A percentile compares a stretch with the other conserved stretches of the same genome.
phyloP scores from a whole-genome alignment of 331 rosid species.

The Prunus yedoensis region DNA sequence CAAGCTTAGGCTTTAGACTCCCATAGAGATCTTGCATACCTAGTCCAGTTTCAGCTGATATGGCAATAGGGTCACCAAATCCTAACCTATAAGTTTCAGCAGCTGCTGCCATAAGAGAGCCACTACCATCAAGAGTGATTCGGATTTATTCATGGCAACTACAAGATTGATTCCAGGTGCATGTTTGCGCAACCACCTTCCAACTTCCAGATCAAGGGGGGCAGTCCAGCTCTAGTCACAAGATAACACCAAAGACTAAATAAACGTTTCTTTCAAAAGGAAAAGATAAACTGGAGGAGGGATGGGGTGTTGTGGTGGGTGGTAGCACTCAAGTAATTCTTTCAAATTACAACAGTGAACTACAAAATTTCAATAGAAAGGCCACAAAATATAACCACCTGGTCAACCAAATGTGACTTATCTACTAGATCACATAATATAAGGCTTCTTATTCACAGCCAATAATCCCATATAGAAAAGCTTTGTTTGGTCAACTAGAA shows the following conservation, averaged over 20 bases:
- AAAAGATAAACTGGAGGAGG: neutral
- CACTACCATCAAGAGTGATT: slow-evolving; percentile 60
- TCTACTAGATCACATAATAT: neutral
- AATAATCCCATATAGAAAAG: neutral
- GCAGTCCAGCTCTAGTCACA: slow-evolving; percentile 50
- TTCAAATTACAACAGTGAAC: slow-evolving; percentile 1
- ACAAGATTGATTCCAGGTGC: slow-evolving; percentile 42
- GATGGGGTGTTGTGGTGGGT: neutral
- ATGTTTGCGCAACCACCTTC: slow-evolving; percentile 57
- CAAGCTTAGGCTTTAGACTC: slow-evolving; percentile 65
- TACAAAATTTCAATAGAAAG: neutral
- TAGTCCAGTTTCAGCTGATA: slow-evolving; percentile 96
- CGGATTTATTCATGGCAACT: slow-evolving; percentile 67
- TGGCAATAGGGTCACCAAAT: slow-evolving; percentile 92
- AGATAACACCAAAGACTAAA: slow-evolving; percentile 2
- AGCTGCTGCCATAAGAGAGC: slow-evolving; percentile 56
- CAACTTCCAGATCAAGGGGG: slow-evolving; percentile 63
- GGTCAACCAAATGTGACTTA: neutral
- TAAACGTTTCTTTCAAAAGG: neutral
- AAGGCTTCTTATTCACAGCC: neutral
- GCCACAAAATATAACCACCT: neutral
- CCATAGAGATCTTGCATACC: slow-evolving; percentile 83
- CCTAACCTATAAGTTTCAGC: slow-evolving; percentile 72
- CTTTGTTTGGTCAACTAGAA: too few species aligned
- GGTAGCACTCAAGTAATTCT: neutral